A percentile compares a stretch with the other conserved stretches of the same genome.
These are phyloP conservation scores for Eutrema yunnanense DNA, from an alignment of 345 rosid genomes.

Conservation along the genomic window DNA sequence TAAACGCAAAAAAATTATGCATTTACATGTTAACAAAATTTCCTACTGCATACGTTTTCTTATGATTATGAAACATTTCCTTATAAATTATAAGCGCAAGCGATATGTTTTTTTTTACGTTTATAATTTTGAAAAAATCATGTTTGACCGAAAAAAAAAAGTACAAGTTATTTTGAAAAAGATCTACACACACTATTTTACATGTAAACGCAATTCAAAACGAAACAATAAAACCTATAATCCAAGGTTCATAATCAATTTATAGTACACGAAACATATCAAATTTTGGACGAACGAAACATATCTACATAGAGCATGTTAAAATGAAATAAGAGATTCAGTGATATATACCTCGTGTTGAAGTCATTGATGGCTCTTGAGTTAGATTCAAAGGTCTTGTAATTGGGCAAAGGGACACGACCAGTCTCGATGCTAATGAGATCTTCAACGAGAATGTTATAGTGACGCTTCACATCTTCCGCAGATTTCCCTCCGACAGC, in stretches of 20 bases:
- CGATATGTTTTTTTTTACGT: not conserved
- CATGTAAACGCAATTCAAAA: not conserved
- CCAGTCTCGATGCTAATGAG: conserved; percentile 67
- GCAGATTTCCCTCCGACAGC: conserved; percentile 75
- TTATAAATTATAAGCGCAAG: not conserved
- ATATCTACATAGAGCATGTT: not conserved
- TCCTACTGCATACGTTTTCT: not conserved
- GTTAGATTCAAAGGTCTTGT: conserved; percentile 37
- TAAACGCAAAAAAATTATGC: not conserved
- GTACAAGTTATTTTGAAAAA: not conserved
- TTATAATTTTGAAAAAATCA: not conserved
- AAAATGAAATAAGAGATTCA: not conserved
- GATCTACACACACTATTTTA: not conserved
- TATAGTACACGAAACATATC: not conserved
- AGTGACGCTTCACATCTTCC: conserved; percentile 87
- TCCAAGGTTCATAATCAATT: not conserved
- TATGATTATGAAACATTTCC: not conserved
- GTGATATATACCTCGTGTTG: conserved; percentile 32
- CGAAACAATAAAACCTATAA: not conserved
- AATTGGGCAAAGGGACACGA: conserved; percentile 65
- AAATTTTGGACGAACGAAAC: not conserved
- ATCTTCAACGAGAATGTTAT: conserved; percentile 74
- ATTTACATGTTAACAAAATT: not conserved
- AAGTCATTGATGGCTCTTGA: conserved; percentile 31
- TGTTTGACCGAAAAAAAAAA: not conserved